phyloP scores from a whole-genome alignment of 305 asterid genomes.

The Euphrasia arctica region DNA sequence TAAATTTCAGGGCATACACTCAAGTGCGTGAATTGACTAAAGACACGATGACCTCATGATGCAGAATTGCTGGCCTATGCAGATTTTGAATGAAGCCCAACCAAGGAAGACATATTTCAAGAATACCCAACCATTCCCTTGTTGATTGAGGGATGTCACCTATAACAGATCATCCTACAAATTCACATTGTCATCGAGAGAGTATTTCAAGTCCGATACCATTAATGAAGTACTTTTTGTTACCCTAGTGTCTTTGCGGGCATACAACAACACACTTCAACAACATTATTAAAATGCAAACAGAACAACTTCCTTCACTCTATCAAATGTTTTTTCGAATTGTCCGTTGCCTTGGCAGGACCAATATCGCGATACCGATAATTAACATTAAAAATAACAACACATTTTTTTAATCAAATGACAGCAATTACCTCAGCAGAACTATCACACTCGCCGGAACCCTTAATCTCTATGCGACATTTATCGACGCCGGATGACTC shows the following conservation, averaged over 20 bases:
- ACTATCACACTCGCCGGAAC: slow-evolving; percentile 35
- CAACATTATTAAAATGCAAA: not conserved
- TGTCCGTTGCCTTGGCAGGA: too few relatives aligned
- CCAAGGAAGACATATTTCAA: not conserved
- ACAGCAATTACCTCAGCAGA: slow-evolving; percentile 57
- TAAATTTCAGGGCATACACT: not conserved
- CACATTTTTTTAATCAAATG: not conserved
- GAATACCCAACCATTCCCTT: not conserved
- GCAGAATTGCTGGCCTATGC: not conserved
- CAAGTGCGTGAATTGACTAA: not conserved
- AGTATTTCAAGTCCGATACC: slow-evolving; percentile 14
- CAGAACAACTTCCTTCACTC: not conserved
- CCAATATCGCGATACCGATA: not conserved
- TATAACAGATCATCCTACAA: not conserved
- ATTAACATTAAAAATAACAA: slow-evolving; percentile 4
- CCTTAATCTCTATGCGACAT: slow-evolving; percentile 68
- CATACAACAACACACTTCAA: slow-evolving; percentile 9
- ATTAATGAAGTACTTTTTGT: not conserved
- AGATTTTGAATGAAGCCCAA: not conserved
- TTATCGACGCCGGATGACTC: slow-evolving; percentile 91
- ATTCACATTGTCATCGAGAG: not conserved
- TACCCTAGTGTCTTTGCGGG: not conserved
- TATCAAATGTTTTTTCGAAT: slow-evolving; percentile 4
- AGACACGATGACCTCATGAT: not conserved
- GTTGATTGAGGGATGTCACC: slow-evolving; percentile 9